Evolutionary conservation across 768 basidiomycete species (phyloP), one percentile per base, ranked within the genome.

Genomic region (Termitomyces sp.): DNA sequence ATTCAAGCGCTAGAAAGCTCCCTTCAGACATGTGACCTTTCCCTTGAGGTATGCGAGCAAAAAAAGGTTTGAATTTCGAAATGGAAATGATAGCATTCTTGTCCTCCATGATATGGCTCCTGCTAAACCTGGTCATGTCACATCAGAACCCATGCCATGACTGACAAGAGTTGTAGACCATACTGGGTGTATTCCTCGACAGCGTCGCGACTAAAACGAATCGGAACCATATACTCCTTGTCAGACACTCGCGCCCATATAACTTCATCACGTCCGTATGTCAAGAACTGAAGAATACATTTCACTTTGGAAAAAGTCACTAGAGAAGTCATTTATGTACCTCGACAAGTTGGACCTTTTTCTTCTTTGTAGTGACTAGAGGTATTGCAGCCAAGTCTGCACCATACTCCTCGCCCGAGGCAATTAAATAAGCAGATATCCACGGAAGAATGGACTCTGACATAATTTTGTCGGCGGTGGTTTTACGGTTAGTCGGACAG

Each of bases 231-330:
- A 56, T 79, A 62, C 2, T 70, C 58, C 63, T 79, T 83, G 67
- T 91, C 88, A 1, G 86, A 88, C 14, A 84, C 66, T 44, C 71
- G 69, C 1, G 80, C 86, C 88, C 88, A 91, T 17, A 88, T 64
- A 19, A 67, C 66, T n/a, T 74, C 71, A 43, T 77, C 73, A 35
- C 75, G 64, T 5, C 74, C 75, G 59, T 73, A 81, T 7, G 83
- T 83, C 25, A 88, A 67, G 60, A 86, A 82, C 87, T 89, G 57
- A 49, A 14, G 30, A 35, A 43, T 41, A 45, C 54, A 40, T 54
- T 54, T 48, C 23, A 52, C 55, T 53, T 53, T 32, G 25, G 34
- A 37, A 10, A 42, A 7, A 3, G 8, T 40, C 9, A 11, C 45
- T 11, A 17, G 8, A 25, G 10, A 32, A 30, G 25, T 7, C 2